Base-by-base conservation (phyloP, 768 basidiomycete genomes). In the Tephrocybe sp. region DNA sequence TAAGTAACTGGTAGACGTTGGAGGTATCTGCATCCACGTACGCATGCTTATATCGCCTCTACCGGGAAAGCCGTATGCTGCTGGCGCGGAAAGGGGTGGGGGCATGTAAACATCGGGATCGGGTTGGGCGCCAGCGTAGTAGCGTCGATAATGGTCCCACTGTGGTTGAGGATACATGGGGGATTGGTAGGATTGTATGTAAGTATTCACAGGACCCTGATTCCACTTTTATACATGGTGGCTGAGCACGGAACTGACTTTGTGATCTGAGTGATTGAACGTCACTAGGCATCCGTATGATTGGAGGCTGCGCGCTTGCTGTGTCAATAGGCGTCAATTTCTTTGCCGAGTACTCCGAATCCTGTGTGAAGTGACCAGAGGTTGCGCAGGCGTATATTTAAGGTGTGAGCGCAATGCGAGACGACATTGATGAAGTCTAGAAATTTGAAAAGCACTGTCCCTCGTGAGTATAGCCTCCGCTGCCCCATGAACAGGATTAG, bases 101-200 rank as follows among this genome's bases (percentile, higher is more conserved):
- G 49, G 45, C 5, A 51, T 36, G 36, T 53, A 59, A 30, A 45
- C 52, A 30, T 53, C 39, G 19, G 57, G 51, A 19, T 53, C 48
- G 12, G 47, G 51, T 36, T 51, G 50, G 17, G 36, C 23, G 48
- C 26, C 26, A 7, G 26, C 26, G 7, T 51, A 44, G 41, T 43
- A 39, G 10, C 26, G 40, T 36, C 42, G 35, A 9, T 45, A 40
- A 30, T 48, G 38, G 39, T 52, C 39, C 55, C 51, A 53, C 6
- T n/a, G 53, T 17, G 23, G 12, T 33, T 48, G 10, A n/a, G n/a
- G n/a, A 26, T 50, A 49, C 51, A 49, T 56, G 43, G 12, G 40
- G 26, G 26, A 26, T 26, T 26, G 26, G 26, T 26, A 7, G 26
- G n/a, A n/a, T n/a, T n/a, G n/a, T n/a, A n/a, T n/a, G n/a, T n/a